These are phyloP conservation scores for Angophora floribunda DNA, from an alignment of 345 rosid genomes.

Conservation along the genomic window DNA sequence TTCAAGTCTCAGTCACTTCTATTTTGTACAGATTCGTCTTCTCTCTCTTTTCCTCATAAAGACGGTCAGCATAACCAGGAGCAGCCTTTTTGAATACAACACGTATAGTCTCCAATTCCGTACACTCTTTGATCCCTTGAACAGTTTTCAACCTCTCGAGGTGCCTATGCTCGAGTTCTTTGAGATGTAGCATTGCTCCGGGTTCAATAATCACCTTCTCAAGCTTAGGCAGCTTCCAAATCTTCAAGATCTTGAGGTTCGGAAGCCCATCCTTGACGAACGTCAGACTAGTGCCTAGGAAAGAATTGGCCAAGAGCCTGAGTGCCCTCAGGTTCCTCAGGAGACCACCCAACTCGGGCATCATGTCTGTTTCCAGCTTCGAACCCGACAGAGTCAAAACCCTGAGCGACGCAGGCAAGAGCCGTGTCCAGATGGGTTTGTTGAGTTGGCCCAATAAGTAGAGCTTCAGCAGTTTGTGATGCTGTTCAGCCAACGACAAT, in stretches of 20 bases:
- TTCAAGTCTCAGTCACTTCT: no score
- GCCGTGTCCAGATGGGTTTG: background rate
- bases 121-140: rapidly evolving
- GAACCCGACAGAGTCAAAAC: background rate
- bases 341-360: background rate
- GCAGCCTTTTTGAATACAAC: background rate
- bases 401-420: background rate
- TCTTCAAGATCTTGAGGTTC: background rate
- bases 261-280: background rate
- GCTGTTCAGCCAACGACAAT: background rate
- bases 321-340: background rate
- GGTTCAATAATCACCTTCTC: rapidly evolving
- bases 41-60: no score
- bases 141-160: rapidly evolving
- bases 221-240: background rate
- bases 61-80: rapidly evolving
- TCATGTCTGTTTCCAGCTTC: rapidly evolving
- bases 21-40: no score
- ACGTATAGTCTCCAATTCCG: rapidly evolving
- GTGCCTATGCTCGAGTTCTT: background rate
- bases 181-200: background rate
- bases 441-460: background rate
- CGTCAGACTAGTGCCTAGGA: rapidly evolving
- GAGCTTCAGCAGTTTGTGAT: background rate
- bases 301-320: background rate